Conservation (phyloP, 2,329 filamentous ascomycete species). For the Neonectria punicea region DNA sequence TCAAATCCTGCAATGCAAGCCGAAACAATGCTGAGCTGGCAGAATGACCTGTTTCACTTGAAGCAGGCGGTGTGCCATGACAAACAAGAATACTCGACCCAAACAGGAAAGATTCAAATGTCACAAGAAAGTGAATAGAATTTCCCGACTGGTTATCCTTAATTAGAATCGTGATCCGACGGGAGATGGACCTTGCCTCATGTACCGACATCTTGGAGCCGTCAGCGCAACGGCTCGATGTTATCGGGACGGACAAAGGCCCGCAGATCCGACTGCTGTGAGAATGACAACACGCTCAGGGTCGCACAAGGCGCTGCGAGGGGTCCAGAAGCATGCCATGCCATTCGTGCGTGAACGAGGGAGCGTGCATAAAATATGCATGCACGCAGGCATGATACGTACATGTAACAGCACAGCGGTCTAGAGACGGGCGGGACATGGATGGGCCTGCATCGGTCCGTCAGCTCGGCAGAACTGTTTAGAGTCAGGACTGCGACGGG, state of each 20-base stretch:
- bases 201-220: conserved; percentile 4
- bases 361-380: conserved; percentile 38
- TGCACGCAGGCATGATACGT: conserved; percentile 43
- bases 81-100: not conserved
- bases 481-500: conserved; percentile 13
- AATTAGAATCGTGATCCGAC: conserved; percentile 8
- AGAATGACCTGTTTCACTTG: not conserved
- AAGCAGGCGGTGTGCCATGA: not conserved
- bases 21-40: not conserved
- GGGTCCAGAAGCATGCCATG: conserved; percentile 35
- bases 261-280: conserved; percentile 24
- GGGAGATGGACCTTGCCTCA: conserved; percentile 13
- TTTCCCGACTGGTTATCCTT: conserved; percentile 29
- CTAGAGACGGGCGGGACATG: conserved; percentile 32
- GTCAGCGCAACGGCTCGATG: conserved; percentile 1
- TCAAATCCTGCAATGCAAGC: not conserved
- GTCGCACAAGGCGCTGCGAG: conserved; percentile 35
- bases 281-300: conserved; percentile 9
- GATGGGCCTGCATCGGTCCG: conserved; percentile 28
- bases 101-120: conserved; percentile 8
- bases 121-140: conserved; percentile 22
- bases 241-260: conserved; percentile 12
- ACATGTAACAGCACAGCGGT: conserved; percentile 38
- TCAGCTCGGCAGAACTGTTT: conserved; percentile 21
- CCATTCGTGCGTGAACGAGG: conserved; percentile 39